These are phyloP conservation scores for Arthrinium phaeospermum DNA, from an alignment of 2,329 filamentous ascomycete species.

Conservation along the genomic window DNA sequence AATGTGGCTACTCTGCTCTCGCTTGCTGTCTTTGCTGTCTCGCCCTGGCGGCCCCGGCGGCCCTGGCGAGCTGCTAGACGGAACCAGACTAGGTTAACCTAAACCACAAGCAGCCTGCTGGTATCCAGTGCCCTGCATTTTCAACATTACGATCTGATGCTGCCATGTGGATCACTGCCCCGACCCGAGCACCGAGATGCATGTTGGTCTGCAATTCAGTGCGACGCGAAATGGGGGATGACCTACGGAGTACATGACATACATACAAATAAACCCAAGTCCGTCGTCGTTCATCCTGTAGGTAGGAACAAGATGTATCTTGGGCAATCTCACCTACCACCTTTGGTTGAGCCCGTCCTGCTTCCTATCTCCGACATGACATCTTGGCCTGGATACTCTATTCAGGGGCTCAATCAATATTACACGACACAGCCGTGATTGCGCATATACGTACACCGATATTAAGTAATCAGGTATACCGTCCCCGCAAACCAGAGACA, in stretches of 20 bases:
- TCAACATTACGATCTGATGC: slow-evolving; percentile 2
- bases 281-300: too few relatives aligned
- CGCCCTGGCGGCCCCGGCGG: background rate
- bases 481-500: background rate
- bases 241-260: too few relatives aligned
- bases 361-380: background rate
- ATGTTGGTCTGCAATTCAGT: background rate
- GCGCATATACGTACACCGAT: too few relatives aligned
- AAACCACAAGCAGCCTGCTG: background rate
- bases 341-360: background rate
- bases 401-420: slow-evolving; percentile 7
- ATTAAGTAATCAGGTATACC: too few relatives aligned
- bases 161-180: background rate
- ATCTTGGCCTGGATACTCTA: background rate
- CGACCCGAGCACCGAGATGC: too few relatives aligned
- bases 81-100: background rate
- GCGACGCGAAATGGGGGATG: too few relatives aligned
- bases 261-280: background rate
- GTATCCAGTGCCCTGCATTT: background rate
- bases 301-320: too few relatives aligned
- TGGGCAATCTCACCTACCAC: background rate
- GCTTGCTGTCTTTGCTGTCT: background rate
- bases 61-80: slow-evolving; percentile 1
- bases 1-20: slow-evolving; percentile 3
- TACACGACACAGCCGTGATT: background rate